Evolutionary conservation across 352 stramenopile genomes (phyloP), one percentile per base, ranked within the genome.

Genomic region (Plasmopara muralis): DNA sequence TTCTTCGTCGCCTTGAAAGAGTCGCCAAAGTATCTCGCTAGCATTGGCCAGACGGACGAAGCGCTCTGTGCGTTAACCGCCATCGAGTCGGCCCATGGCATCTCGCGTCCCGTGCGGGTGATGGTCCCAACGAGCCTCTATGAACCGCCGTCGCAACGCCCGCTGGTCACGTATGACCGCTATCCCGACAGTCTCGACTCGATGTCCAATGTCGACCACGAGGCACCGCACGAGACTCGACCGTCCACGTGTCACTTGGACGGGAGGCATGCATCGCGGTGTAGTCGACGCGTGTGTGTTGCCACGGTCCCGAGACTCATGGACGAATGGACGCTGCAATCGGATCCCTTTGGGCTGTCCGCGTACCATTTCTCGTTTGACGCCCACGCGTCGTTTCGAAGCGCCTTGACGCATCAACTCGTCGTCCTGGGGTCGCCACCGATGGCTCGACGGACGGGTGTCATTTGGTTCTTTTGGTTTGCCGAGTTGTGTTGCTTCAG

Each of bases 21-120:
- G 38, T 85, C 77, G 9, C 80, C 80, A 16, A 83, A 83, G 50
- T 91, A 83, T 50, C 60, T 91, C 14, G 80, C 72, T 5, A 79
- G 68, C 48, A 70, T 81, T 0, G 80, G 80, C 4, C 75, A 76
- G 0, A 45, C 69, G 16, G 68, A 84, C n/a, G 67, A 85, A 53
- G 80, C 80, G 37, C 60, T 87, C 20, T 45, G 31, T 5, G 51
- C 84, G 9, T 39, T 91, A 9, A 62, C 76, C 16, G 61, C 58
- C 34, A 84, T 91, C 53, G 80, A 91, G 50, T 57, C 44, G 8
- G 66, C 69, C 0, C 78, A 89, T 49, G 80, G 77, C 7, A 79
- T 88, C 40, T 57, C 68, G 38, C 61, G 74, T 15, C 66, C 83
- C 46, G 70, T 64, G 3, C 66, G 72, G 47, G 58, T 84, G 34